Evolutionary conservation across 2,329 filamentous ascomycete genomes (phyloP), one percentile per base, ranked within the genome.

Genomic region (Epichloe coenophiala): DNA sequence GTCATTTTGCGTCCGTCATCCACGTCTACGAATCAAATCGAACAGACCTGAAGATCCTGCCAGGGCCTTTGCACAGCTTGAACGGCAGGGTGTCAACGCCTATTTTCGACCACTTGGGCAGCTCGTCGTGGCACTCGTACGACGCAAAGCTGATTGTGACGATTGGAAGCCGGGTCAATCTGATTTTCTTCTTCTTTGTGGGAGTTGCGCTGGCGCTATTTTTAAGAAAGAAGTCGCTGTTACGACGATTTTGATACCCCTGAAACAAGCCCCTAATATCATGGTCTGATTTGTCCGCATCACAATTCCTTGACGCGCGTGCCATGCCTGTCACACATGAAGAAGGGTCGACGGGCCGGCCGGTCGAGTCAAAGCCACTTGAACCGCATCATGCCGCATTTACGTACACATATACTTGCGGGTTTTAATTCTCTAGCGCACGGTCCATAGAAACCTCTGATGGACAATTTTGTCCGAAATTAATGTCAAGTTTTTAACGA

Each of bases 1-100:
- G 67, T 40, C 67, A 71, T 52, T 71, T 67, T 51, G 67, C 65
- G 23, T 70, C 67, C 5, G 66, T 63, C 0, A 66, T 71, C n/a
- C 68, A 68, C 54, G 61, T 64, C 19, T 59, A 64, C 40, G 63
- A 69, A 48, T 40, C 47, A 1, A 57, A 66, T 51, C 60, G 66
- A 36, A 57, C 56, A 8, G 47, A 58, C 4, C 58, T 68, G 42
- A 67, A 68, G 49, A 63, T 71, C 49, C 60, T 71, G 1, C 58
- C 61, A 7, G 68, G 67, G 1, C 57, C 64, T 1, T 38, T 70
- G 53, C 66, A 70, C 53, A 66, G 63, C 54, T 61, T 71, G 7
- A 71, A 67, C 51, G 68, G 68, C 0, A 56, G 55, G 12, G 68
- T 68, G 8, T 59, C 63, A 19, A 71, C 68, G 3, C 68, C 68